Evolutionary conservation across 768 basidiomycete species (phyloP).

Genomic region (Candolleomyces efflorescens): DNA sequence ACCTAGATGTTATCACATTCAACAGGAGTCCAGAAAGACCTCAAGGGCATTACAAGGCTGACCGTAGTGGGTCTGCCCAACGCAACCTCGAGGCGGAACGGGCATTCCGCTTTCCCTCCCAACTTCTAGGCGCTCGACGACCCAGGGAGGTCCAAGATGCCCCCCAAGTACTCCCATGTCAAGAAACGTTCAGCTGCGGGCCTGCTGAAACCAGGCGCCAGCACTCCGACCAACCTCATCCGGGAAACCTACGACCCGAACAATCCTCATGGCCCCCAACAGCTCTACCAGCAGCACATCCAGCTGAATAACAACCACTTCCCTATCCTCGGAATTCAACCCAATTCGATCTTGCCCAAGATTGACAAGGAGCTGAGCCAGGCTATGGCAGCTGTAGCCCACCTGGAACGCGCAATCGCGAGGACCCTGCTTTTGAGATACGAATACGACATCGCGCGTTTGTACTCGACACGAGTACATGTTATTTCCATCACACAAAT

Average conservation of each 20-base stretch:
- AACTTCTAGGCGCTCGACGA: neutral
- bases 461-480: conserved; percentile 69
- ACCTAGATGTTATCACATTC: too few species aligned
- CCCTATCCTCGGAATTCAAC: conserved; percentile 15
- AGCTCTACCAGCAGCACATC: conserved; percentile 16
- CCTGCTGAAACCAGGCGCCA: conserved; percentile 40
- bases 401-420: conserved; percentile 66
- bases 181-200: conserved; percentile 56
- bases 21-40: too few species aligned
- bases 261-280: conserved; percentile 5
- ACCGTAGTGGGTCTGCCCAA: too few species aligned
- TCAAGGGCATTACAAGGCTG: too few species aligned
- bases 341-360: conserved; percentile 34
- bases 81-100: too few species aligned
- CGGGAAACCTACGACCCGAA: conserved; percentile 23
- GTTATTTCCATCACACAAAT: conserved; percentile 60
- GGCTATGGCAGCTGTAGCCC: conserved; percentile 57
- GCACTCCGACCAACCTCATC: conserved; percentile 25
- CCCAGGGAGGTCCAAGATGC: conserved; percentile 36
- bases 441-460: conserved; percentile 70
- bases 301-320: conserved; percentile 17
- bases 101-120: too few species aligned
- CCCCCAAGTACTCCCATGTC: conserved; percentile 72
- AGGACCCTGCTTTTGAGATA: conserved; percentile 65
- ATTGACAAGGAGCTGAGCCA: conserved; percentile 51